Evolutionary conservation across 495 filamentous ascomycete genomes (phyloP).

Genomic region (Penicillium cosmopolitanum): DNA sequence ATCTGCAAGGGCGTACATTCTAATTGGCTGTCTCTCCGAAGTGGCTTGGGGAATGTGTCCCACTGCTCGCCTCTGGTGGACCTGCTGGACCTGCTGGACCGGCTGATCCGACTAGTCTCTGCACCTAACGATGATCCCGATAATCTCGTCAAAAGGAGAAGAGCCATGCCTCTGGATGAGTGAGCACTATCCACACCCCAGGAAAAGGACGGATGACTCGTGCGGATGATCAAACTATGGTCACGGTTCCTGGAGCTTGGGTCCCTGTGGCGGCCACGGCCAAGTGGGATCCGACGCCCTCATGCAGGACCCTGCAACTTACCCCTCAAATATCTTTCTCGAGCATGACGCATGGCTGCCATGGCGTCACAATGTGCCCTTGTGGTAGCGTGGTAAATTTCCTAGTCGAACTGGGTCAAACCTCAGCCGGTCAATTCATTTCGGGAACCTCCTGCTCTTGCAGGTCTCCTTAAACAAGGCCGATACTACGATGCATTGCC

Average conservation of each 20-base stretch:
- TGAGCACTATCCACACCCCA: too few relatives aligned
- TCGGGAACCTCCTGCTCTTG: neutral
- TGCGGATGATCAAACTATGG: neutral
- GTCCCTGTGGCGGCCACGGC: conserved; percentile 2
- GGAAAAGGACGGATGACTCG: neutral
- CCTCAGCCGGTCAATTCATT: neutral
- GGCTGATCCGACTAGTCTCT: conserved; percentile 1
- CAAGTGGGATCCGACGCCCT: neutral
- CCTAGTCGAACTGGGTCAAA: neutral
- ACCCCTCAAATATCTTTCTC: conserved; percentile 1
- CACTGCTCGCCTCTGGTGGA: conserved; percentile 1
- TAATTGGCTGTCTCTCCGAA: too few relatives aligned
- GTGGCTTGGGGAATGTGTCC: conserved; percentile 12
- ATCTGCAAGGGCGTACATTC: conserved; percentile 21
- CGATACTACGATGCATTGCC: neutral
- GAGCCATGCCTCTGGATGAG: too few relatives aligned
- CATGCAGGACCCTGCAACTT: conserved; percentile 2
- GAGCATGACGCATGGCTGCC: neutral
- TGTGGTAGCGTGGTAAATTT: neutral
- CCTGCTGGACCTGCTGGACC: too few relatives aligned
- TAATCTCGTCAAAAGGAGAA: neutral
- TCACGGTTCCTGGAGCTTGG: conserved; percentile 1
- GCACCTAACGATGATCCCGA: neutral
- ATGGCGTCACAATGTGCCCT: neutral
- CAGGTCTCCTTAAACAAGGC: neutral